Evolutionary conservation across 1,284 basidiomycete genomes (phyloP), one percentile per base, ranked within the genome.

Genomic region (Volvariella surrecta): DNA sequence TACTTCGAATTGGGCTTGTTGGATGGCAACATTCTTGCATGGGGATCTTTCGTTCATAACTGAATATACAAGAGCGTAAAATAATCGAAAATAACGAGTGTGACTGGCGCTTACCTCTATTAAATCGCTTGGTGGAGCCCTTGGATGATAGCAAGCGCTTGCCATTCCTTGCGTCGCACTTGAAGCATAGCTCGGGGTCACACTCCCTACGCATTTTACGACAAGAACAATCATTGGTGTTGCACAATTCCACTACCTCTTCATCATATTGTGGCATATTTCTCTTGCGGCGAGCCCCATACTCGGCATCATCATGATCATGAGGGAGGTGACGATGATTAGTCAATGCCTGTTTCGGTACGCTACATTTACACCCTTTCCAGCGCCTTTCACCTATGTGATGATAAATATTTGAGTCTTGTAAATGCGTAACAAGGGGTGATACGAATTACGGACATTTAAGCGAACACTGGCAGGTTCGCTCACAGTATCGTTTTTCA

Each of bases 131-230:
- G n/a, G n/a, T n/a, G n/a, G n/a, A n/a, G n/a, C n/a, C n/a, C n/a
- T n/a, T n/a, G n/a, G n/a, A n/a, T n/a, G n/a, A n/a, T n/a, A n/a
- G n/a, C n/a, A n/a, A n/a, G n/a, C n/a, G n/a, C n/a, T n/a, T 3
- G n/a, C 41, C 58, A 40, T 41, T 62, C 66, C 53, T 49, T 35
- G 55, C 57, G 47, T 58, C 50, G 49, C 71, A 74, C 9, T 52
- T 52, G 1, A 43, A 18, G 45, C 74, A 76, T 1, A 71, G 19
- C 22, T 70, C 68, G 1, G 73, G 71, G 45, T 75, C 73, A 49
- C 76, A 79, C 48, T 77, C 74, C 15, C 73, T 58, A 3, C 54
- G 51, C 1, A 59, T 52, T 0, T 40, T 41, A n/a, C 52, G 51
- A 55, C 75, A 67, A 15, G 57, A 56, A 50, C 74, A 67, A 19